Evolutionary conservation across 306 rosid genomes (phyloP).

Genomic region (Prunus fruticosa): DNA sequence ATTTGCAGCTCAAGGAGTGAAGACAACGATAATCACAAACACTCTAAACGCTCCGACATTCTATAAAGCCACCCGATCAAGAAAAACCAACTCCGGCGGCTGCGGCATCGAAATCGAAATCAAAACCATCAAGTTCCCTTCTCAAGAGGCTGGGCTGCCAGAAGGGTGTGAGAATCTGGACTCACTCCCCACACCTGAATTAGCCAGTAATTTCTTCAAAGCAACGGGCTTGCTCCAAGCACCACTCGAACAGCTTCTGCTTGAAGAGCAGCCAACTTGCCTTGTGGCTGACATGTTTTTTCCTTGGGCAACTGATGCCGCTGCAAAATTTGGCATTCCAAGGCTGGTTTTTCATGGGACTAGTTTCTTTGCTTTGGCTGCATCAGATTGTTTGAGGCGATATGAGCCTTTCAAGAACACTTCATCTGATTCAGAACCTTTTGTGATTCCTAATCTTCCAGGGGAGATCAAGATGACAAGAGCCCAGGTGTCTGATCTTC

Average conservation of each 20-base stretch:
- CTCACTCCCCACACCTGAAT: background rate
- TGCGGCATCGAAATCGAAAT: background rate
- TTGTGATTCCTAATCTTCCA: conserved; percentile 47
- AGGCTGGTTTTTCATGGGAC: conserved; percentile 52
- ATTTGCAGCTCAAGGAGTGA: conserved; percentile 18
- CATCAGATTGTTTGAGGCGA: conserved; percentile 5
- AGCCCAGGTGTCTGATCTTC: conserved; percentile 19
- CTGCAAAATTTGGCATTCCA: conserved; percentile 48
- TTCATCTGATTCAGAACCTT: conserved; percentile 37
- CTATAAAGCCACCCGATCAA: background rate
- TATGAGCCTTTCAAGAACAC: conserved; percentile 46
- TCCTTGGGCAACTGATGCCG: conserved; percentile 46
- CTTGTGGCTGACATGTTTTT: conserved; percentile 47
- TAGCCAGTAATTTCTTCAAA: conserved; percentile 12
- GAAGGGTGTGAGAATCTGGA: conserved; percentile 45
- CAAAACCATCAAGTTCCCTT: conserved; percentile 31
- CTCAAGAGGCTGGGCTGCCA: conserved; percentile 36
- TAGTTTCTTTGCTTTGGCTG: conserved; percentile 43
- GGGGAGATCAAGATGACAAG: conserved; percentile 39
- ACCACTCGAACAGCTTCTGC: conserved; percentile 37
- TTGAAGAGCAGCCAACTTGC: conserved; percentile 37
- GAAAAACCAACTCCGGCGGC: background rate
- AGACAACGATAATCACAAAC: conserved; percentile 31
- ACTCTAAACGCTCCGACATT: conserved; percentile 16
- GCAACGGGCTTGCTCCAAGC: conserved; percentile 29